These are phyloP conservation scores for Botrytis galanthina DNA, from an alignment of 2,329 filamentous ascomycete genomes.

Conservation along the genomic window DNA sequence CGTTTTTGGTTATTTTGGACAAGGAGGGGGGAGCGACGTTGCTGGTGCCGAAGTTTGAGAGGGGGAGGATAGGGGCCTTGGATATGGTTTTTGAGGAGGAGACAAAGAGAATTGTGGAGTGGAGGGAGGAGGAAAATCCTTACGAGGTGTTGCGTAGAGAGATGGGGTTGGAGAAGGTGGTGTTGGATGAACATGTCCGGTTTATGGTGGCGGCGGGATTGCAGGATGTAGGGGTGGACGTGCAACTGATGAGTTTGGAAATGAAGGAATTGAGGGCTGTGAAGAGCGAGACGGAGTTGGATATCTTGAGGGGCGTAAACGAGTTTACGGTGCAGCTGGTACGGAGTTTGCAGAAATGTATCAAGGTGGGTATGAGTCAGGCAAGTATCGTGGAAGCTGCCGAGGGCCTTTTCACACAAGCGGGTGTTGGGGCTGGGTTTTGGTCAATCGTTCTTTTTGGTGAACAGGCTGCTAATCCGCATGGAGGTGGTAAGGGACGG, in stretches of 20 bases:
- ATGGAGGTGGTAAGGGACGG: conserved; percentile 45
- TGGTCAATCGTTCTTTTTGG: conserved; percentile 63
- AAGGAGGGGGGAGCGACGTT: conserved; percentile 54
- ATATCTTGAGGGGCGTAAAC: conserved; percentile 58
- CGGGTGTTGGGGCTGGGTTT: conserved; percentile 53
- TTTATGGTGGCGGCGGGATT: conserved; percentile 62
- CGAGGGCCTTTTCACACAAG: conserved; percentile 49
- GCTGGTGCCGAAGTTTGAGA: conserved; percentile 58
- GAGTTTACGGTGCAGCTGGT: conserved; percentile 60
- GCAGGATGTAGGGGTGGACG: conserved; percentile 50
- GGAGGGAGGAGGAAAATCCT: conserved; percentile 63
- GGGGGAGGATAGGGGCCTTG: conserved; percentile 55
- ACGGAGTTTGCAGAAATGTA: conserved; percentile 52
- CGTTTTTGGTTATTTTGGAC: conserved; percentile 57
- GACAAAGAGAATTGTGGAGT: conserved; percentile 49
- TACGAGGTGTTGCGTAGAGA: conserved; percentile 54
- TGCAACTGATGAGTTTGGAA: conserved; percentile 50
- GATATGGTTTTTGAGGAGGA: conserved; percentile 47
- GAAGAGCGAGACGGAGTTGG: conserved; percentile 55
- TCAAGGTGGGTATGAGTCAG: conserved; percentile 55
- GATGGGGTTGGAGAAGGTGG: conserved; percentile 43
- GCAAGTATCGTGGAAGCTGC: conserved; percentile 54
- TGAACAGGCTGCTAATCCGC: conserved; percentile 42
- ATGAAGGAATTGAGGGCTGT: conserved; percentile 57
- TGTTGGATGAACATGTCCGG: conserved; percentile 63